These are phyloP conservation scores for Dalbergia cochinchinensis DNA, from an alignment of 306 rosid genomes.

Conservation along the genomic window DNA sequence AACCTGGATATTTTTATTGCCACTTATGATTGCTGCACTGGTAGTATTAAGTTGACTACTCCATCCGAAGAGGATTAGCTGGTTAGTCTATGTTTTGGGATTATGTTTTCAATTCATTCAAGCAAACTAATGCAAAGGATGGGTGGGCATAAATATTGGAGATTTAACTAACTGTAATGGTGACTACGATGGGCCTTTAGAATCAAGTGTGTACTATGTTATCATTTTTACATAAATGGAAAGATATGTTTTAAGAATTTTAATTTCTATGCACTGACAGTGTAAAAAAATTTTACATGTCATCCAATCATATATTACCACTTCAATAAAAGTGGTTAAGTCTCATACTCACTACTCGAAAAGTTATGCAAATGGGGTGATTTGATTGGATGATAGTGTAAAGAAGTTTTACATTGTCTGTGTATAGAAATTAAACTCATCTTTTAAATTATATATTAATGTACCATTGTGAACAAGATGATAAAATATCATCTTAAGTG, in stretches of 20 bases:
- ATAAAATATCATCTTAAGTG: too few relatives aligned
- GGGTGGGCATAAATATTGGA: not conserved
- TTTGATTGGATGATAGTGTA: too few relatives aligned
- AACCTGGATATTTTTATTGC: conserved; percentile 29
- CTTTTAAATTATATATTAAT: too few relatives aligned
- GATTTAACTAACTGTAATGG: not conserved
- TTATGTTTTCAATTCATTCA: not conserved
- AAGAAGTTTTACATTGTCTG: too few relatives aligned
- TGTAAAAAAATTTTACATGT: too few relatives aligned
- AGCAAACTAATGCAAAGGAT: not conserved
- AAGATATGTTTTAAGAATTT: not conserved
- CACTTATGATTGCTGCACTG: not conserved
- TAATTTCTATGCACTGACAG: too few relatives aligned
- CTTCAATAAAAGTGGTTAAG: too few relatives aligned
- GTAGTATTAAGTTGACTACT: not conserved
- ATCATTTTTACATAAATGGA: not conserved
- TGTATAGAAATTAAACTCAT: too few relatives aligned
- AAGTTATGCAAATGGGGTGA: too few relatives aligned
- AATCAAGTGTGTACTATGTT: not conserved
- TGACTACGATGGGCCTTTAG: not conserved
- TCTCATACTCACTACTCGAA: too few relatives aligned
- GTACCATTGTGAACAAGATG: not conserved
- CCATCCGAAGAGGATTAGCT: not conserved
- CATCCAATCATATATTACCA: too few relatives aligned
- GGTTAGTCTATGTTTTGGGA: conserved; percentile 8